phyloP scores from a whole-genome alignment of 768 basidiomycete species.

The Termitomyces bulborhizus region DNA sequence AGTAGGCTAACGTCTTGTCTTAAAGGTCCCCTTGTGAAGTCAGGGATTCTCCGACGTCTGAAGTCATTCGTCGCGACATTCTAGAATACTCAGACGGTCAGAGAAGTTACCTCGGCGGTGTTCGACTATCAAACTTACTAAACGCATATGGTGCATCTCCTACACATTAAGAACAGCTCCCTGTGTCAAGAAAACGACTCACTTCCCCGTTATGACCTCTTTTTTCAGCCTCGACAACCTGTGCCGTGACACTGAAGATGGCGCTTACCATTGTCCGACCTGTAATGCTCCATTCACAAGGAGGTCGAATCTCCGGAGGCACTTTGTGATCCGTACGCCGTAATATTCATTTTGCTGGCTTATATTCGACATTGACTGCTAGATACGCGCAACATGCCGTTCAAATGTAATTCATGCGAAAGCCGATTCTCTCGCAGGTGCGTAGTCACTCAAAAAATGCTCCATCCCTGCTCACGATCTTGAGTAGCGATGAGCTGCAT shows the following conservation, averaged over 20 bases:
- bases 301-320: slow-evolving; percentile 28
- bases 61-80: neutral
- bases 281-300: slow-evolving; percentile 31
- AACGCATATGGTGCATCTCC: neutral
- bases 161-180: slow-evolving; percentile 1
- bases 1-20: neutral
- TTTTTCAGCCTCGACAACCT: slow-evolving; percentile 23
- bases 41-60: neutral
- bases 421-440: slow-evolving; percentile 6
- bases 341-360: neutral
- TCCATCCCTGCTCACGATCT: too few relatives aligned
- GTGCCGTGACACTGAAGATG: slow-evolving; percentile 25
- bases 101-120: too few relatives aligned
- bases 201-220: slow-evolving; percentile 1
- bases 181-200: neutral
- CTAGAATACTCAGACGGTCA: neutral
- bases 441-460: neutral
- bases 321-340: slow-evolving; percentile 28
- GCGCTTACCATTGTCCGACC: slow-evolving; percentile 29
- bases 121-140: neutral
- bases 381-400: slow-evolving; percentile 9
- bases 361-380: neutral
- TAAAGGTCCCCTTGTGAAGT: neutral
- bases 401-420: slow-evolving; percentile 3
- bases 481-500: slow-evolving; percentile 10